Evolutionary conservation across 192 early-diverging fungal species (phyloP), one percentile per base, ranked within the genome.

Genomic region (Backusella sp.): DNA sequence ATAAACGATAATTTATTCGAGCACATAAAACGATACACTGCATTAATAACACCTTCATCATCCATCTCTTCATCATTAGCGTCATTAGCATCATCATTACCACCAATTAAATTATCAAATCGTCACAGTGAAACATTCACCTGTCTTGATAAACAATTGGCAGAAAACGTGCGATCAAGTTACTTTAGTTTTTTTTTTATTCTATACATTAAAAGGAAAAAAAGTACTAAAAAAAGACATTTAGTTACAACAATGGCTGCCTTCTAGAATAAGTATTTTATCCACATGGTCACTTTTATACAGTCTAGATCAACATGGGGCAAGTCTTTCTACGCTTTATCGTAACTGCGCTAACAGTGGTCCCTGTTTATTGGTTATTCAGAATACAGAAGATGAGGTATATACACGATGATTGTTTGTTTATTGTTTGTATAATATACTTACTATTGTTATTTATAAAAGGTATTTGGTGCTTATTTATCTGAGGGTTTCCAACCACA

Each of bases 251-350:
- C 49, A 26, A 11, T 74, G 76, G 67, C 78, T 99, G 52, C 96
- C 96, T 7, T 89, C 91, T 6, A 82, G 96, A 66, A 82, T 93
- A 44, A 84, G 90, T 21, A 84, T 96, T 75, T 80, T 93, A 5
- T 84, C 90, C 46, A 88, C 84, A 68, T 96, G 94, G 94, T 88
- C 86, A 23, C 86, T 99, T 32, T 77, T 96, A 7, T 99, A 97
- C 83, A 94, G 92, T 70, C 88, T 97, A 68, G 96, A 96, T 70
- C 92, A 96, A 77, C 95, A 99, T 81, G 97, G 97, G 1, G 94
- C 93, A 66, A 93, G 91, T 77, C 84, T 99, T 72, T 84, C 89
- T 36, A 97, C 97, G 6, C 84, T 99, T 72, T 94, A 92, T 75
- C 62, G 84, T 56, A 82, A 81, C 3, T 86, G 86, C 46, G 83